Evolutionary conservation across 495 filamentous ascomycete species (phyloP).

Genomic region (Darksidea phi): DNA sequence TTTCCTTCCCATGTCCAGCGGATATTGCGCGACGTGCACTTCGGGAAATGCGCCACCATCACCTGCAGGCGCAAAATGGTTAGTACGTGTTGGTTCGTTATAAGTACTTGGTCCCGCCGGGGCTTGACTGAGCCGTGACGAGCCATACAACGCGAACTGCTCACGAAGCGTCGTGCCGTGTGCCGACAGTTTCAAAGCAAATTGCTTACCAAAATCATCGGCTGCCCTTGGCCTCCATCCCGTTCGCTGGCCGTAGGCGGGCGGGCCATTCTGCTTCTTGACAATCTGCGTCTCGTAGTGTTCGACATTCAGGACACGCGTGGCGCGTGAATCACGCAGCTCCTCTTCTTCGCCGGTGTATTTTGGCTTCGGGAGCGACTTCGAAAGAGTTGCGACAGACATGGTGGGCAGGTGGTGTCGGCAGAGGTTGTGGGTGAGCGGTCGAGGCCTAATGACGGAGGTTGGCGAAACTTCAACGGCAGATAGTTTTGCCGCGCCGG

Average conservation of each 20-base stretch:
- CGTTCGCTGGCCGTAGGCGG: slow-evolving; percentile 77
- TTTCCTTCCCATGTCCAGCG: slow-evolving; percentile 89
- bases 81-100: no score
- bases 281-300: slow-evolving; percentile 86
- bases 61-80: neutral
- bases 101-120: no score
- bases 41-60: slow-evolving; percentile 97
- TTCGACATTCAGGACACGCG: slow-evolving; percentile 72
- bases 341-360: slow-evolving; percentile 78
- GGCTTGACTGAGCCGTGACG: no score
- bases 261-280: slow-evolving; percentile 77
- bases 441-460: no score
- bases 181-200: no score
- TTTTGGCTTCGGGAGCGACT: slow-evolving; percentile 83
- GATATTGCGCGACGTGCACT: slow-evolving; percentile 90
- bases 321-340: slow-evolving; percentile 71
- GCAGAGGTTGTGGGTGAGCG: no score
- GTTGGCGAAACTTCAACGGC: no score
- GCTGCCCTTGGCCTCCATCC: slow-evolving; percentile 82
- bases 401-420: slow-evolving; percentile 11
- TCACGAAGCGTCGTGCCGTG: no score
- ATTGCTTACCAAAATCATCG: slow-evolving; percentile 74
- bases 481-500: no score
- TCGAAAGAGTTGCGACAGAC: slow-evolving; percentile 64
- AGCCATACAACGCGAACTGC: no score